phyloP scores from a whole-genome alignment of 495 filamentous ascomycete species.

The Tuber brumale region DNA sequence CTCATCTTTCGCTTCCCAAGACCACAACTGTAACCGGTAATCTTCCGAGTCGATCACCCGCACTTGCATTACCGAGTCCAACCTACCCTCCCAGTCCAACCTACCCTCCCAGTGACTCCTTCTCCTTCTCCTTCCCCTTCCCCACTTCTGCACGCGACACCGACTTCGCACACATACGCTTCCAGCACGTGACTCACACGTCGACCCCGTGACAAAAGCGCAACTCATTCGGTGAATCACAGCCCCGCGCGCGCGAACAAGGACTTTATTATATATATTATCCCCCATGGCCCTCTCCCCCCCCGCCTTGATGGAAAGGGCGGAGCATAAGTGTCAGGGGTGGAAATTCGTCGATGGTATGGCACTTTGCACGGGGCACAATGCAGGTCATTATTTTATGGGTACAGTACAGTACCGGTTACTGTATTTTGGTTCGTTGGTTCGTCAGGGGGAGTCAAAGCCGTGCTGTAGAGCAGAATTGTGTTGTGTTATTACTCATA shows the following conservation, averaged over 20 bases:
- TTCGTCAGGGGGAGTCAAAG: conserved; percentile 1
- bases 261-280: background rate
- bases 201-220: conserved; percentile 1
- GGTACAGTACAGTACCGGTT: too few species aligned
- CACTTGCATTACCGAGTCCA: background rate
- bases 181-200: conserved; percentile 2
- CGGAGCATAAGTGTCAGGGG: background rate
- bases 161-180: background rate
- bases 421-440: background rate
- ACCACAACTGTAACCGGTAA: background rate
- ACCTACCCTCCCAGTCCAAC: background rate
- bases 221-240: background rate
- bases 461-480: background rate
- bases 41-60: conserved; percentile 1
- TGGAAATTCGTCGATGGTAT: background rate
- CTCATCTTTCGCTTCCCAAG: background rate
- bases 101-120: background rate
- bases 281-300: background rate
- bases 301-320: background rate
- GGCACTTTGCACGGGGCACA: background rate
- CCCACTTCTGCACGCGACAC: background rate
- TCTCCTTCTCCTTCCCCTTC: background rate
- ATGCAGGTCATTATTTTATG: background rate
- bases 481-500: background rate
- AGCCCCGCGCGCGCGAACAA: background rate